Base-by-base conservation (phyloP, 371 early-diverging fungal genomes). In the Encephalitozoon intestinalis region DNA sequence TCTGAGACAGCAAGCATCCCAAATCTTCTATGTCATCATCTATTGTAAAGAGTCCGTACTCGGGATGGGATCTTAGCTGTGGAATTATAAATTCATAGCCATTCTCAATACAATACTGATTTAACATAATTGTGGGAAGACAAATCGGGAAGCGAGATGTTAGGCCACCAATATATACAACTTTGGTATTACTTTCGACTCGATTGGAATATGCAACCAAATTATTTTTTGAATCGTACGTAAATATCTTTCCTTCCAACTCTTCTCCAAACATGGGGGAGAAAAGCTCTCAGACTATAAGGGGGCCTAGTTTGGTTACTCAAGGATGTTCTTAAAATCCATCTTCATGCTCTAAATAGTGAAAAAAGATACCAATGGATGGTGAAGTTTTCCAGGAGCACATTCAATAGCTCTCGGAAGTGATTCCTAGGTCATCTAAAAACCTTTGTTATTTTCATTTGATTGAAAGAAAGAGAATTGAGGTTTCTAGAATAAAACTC, bases 51-150 rank as follows among this genome's bases (percentile, higher is more conserved):
- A 75, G 40, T 53, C 64, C 63, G 46, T 34, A 79, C 28, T 75
- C 11, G 2, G 79, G 79, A 51, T 71, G 46, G 37, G 76, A 71
- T 58, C 65, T 67, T 26, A 79, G 46, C 49, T 75, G 71, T 46
- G 79, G 79, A 28, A 72, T 71, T 18, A 72, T 58, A 15, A 75
- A 37, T 18, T 12, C 12, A n/a, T 74, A 40, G 0, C 64, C 58
- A 21, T 79, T 67, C 23, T 50, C 37, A 23, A 18, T 30, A 41
- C 70, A 74, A 25, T 70, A 50, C 37, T 41, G 12, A 18, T 70
- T 30, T 26, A 79, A n/a, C 49, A 31, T 12, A 0, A 21, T 18
- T n/a, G 43, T 49, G 40, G 70, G 74, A 2, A 46, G 43, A 28
- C 49, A 58, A 12, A 43, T 28, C n/a, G 53, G 5, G 4, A 78